Conservation (phyloP, 2,329 filamentous ascomycete genomes). For the Colletotrichum orchidophilum region DNA sequence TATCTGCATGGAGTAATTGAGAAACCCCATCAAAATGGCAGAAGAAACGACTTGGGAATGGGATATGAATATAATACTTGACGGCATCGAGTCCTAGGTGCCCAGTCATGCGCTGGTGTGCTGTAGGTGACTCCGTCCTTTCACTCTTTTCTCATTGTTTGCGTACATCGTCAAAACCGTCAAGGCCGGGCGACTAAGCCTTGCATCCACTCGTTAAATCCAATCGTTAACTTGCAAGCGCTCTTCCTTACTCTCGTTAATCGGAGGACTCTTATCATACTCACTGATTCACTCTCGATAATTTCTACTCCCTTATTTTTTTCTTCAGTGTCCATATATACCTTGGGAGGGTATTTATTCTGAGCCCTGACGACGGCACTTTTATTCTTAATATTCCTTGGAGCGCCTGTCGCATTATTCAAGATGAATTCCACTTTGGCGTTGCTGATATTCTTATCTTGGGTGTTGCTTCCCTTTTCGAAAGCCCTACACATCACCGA, state of each 20-base stretch:
- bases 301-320: neutral
- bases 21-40: neutral
- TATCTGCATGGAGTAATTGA: neutral
- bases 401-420: neutral
- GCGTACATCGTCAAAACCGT: neutral
- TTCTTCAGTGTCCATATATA: neutral
- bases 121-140: neutral
- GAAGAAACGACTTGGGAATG: neutral
- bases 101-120: neutral
- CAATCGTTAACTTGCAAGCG: neutral
- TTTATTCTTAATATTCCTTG: neutral
- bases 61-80: neutral
- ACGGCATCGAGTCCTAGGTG: neutral
- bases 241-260: neutral
- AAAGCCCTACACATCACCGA: slow-evolving; percentile 21
- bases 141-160: neutral
- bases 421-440: slow-evolving; percentile 6
- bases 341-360: neutral
- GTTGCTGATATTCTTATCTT: neutral
- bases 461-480: slow-evolving; percentile 2
- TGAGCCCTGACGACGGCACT: neutral
- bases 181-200: neutral
- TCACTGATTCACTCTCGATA: neutral
- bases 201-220: neutral
- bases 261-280: neutral